Evolutionary conservation across 306 rosid genomes (phyloP), one percentile per base, ranked within the genome.

Genomic region (Trichosanthes cucumerina): DNA sequence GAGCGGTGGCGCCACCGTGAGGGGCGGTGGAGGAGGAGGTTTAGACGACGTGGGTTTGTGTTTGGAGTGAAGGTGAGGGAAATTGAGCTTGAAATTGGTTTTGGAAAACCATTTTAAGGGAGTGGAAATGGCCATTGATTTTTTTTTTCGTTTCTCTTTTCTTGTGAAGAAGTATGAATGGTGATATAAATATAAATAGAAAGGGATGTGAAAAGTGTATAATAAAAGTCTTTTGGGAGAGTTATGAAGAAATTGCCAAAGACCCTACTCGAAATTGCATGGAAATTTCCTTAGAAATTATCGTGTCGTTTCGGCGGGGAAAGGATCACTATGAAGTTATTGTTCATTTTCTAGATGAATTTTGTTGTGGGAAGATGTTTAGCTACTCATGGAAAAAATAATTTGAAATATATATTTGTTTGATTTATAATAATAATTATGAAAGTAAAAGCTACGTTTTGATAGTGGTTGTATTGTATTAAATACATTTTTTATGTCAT

Each of bases 51-150:
- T 62, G 4, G 76, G 38, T 24, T 70, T 70, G 38, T 47, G 50
- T 23, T 70, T 70, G 57, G 21, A 43, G 34, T 1, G 75, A 43
- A 21, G 36, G 36, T 1, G 75, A 69, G 54, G 75, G 23, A 70
- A 23, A 0, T 70, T 70, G 76, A 70, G 76, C 57, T 70, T 70
- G 76, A 70, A 44, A 70, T 70, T 23, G 21, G 76, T 12, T 12
- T 13, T 70, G 39, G 57, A 23, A 70, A 70, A 70, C 76, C 76
- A 70, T 44, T 70, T 70, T 1, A 70, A 70, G n/a, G 76, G n/a
- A 43, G 24, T 44, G 76, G 56, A 23, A 70, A 21, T 39, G 52
- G 75, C 75, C 76, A 44, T 43, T 13, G n/a, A 2, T 7, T 1
- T n/a, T 54, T 6, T 54, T 52, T 52, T 19, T 26, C n/a, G n/a